phyloP scores from a whole-genome alignment of 495 filamentous ascomycete genomes.

The Thermochaetoides thermophila region DNA sequence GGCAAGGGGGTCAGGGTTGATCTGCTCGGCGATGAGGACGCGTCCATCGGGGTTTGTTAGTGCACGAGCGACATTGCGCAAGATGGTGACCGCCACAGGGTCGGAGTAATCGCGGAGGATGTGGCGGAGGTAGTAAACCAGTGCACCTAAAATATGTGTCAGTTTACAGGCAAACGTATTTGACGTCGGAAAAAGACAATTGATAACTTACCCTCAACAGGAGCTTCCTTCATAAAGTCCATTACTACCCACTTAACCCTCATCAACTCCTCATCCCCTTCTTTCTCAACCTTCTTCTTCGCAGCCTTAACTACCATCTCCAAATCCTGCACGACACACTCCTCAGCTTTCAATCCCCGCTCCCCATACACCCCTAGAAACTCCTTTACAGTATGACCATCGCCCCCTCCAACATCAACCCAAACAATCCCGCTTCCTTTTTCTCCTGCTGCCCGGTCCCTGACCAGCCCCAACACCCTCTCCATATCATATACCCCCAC shows the following conservation, averaged over 20 bases:
- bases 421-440: slow-evolving; percentile 9
- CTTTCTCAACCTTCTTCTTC: slow-evolving; percentile 1
- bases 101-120: slow-evolving; percentile 24
- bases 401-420: slow-evolving; percentile 28
- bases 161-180: background rate
- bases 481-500: slow-evolving; percentile 21
- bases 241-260: slow-evolving; percentile 13
- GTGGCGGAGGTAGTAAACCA: slow-evolving; percentile 23
- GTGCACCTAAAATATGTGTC: slow-evolving; percentile 11
- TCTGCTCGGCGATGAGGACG: slow-evolving; percentile 24
- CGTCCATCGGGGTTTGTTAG: slow-evolving; percentile 13
- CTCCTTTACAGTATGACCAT: slow-evolving; percentile 19
- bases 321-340: slow-evolving; percentile 24
- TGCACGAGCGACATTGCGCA: slow-evolving; percentile 12
- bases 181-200: background rate
- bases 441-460: too few species aligned
- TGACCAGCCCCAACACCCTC: slow-evolving; percentile 8
- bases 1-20: slow-evolving; percentile 15
- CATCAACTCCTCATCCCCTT: slow-evolving; percentile 10
- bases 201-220: slow-evolving; percentile 12
- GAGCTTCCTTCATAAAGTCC: slow-evolving; percentile 18
- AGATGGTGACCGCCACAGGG: slow-evolving; percentile 15
- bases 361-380: slow-evolving; percentile 11
- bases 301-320: slow-evolving; percentile 14
- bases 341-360: slow-evolving; percentile 8